Evolutionary conservation across 108 stramenopile genomes (phyloP), one percentile per base, ranked within the genome.

Genomic region (Pseudonitzschia pungens): DNA sequence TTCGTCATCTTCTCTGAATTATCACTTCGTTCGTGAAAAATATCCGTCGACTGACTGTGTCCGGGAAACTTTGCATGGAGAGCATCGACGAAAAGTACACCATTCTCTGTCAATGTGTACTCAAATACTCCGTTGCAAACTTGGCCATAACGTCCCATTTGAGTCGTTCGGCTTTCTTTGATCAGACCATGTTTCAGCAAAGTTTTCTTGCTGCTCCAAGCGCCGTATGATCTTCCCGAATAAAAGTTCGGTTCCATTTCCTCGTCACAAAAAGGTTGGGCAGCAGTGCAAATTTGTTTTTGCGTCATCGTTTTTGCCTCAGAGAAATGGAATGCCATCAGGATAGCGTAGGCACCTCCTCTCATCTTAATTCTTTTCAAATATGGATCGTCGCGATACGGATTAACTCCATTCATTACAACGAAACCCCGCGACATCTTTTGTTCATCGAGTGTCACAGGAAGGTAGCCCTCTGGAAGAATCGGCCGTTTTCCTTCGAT

Each of bases 171-270:
- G 44, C 27, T 48, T 67, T 67, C 66, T 50, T 51, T 67, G 12
- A 67, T 16, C 7, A 77, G 48, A 57, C 67, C 67, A 73, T 81
- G 80, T 22, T 59, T 59, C 27, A 73, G 36, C 0, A 81, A 45
- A 16, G 80, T 81, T 62, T 81, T 67, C 40, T 77, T 74, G 26
- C 45, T 45, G 18, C 51, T 68, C 75, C 75, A 81, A 12, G 80
- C 80, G 16, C 80, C 80, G 57, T 76, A 53, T 27, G 58, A 43
- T 42, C 80, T 48, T 12, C 80, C 80, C 7, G 80, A 75, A 48
- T 54, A 31, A 33, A 43, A 81, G 50, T 81, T 77, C 14, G 63
- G 51, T 52, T 73, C 71, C 80, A 81, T 81, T 52, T 74, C 60
- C 18, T 72, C 70, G 26, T 73, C 71, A 48, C 80, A 81, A 62